phyloP scores from a whole-genome alignment of 2,329 filamentous ascomycete genomes.

The Lasiodiplodia theobromae region DNA sequence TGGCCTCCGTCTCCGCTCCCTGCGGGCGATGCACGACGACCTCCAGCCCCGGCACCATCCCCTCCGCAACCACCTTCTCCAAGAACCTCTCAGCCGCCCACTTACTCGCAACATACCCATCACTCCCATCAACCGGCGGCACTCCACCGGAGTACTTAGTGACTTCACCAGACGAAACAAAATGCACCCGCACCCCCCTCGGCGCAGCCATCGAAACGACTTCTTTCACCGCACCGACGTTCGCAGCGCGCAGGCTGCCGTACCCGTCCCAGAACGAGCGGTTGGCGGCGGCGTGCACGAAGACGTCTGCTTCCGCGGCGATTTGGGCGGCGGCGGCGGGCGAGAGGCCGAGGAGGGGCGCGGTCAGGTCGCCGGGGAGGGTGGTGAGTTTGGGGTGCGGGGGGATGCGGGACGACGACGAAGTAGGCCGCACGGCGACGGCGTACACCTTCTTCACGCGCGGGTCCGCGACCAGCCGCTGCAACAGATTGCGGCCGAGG shows the following conservation, averaged over 20 bases:
- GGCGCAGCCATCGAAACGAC: conserved; percentile 29
- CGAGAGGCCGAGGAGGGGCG: conserved; percentile 33
- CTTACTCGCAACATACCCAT: no score
- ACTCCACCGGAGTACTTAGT: background rate
- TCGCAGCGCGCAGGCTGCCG: conserved; percentile 36
- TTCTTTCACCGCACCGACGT: conserved; percentile 32
- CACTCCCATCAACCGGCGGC: no score
- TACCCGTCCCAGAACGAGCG: conserved; percentile 40
- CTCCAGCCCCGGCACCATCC: no score
- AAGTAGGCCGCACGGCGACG: conserved; percentile 47
- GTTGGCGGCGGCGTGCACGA: conserved; percentile 38
- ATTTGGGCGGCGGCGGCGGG: background rate
- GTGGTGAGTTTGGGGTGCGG: conserved; percentile 27
- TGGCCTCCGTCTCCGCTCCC: no score
- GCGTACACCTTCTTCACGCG: conserved; percentile 48
- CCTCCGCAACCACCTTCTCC: no score
- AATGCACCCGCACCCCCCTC: conserved; percentile 34
- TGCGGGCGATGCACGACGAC: no score
- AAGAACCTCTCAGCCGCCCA: no score
- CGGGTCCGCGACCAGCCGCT: conserved; percentile 42
- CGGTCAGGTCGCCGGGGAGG: conserved; percentile 49
- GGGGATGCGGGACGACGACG: background rate
- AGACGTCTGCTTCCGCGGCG: conserved; percentile 14
- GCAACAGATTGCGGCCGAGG: conserved; percentile 31
- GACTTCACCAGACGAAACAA: conserved; percentile 29